A percentile compares a stretch with the other conserved stretches of the same genome.
phyloP scores from a whole-genome alignment of 2,329 filamentous ascomycete genomes.

The Penicillium aurantiogriseum region DNA sequence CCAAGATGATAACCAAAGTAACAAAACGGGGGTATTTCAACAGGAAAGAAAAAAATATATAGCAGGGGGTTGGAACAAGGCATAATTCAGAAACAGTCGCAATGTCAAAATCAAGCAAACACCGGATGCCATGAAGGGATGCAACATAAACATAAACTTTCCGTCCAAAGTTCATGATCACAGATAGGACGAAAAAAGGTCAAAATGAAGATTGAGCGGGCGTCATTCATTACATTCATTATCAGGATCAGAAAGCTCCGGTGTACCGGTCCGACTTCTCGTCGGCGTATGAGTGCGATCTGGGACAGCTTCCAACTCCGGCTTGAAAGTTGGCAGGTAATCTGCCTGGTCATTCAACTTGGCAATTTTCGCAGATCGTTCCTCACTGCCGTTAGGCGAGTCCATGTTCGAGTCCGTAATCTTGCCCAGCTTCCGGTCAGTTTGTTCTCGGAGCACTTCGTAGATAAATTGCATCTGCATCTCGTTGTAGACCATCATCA shows the following conservation, averaged over 20 bases:
- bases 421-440: conserved; percentile 36
- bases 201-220: conserved; percentile 4
- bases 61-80: conserved; percentile 2
- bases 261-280: conserved; percentile 30
- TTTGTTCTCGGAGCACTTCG: conserved; percentile 68
- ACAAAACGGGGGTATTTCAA: conserved; percentile 24
- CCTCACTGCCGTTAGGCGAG: conserved; percentile 22
- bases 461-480: conserved; percentile 85
- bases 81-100: conserved; percentile 4
- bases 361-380: conserved; percentile 38
- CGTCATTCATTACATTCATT: conserved; percentile 34
- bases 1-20: conserved; percentile 14
- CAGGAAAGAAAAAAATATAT: conserved; percentile 1
- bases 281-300: conserved; percentile 26
- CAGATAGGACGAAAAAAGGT: background rate
- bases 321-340: conserved; percentile 34
- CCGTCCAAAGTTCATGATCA: conserved; percentile 23
- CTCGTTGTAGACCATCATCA: conserved; percentile 93
- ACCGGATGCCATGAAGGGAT: conserved; percentile 27
- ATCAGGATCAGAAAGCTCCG: conserved; percentile 32
- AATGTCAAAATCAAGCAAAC: conserved; percentile 18
- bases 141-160: conserved; percentile 23
- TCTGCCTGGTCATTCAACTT: conserved; percentile 32
- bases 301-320: conserved; percentile 35
- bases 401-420: conserved; percentile 7